Conservation (phyloP, 305 asterid genomes). For the Fraxinus dipetala region DNA sequence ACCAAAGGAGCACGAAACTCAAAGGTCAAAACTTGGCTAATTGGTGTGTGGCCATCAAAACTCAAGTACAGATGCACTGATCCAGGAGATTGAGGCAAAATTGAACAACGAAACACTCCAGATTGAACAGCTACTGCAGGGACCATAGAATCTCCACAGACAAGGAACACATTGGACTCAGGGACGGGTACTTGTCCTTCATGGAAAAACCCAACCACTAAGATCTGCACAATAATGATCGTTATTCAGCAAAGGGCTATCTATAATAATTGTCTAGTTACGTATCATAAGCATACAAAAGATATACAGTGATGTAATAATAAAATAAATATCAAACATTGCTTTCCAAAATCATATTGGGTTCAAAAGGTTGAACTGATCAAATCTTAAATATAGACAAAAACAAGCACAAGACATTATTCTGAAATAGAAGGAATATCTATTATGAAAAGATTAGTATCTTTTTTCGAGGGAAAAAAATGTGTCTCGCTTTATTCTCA, state of each 20-base stretch:
- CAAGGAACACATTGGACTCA: conserved; percentile 53
- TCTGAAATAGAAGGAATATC: not conserved
- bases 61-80: conserved; percentile 64
- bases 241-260: conserved; percentile 18
- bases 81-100: conserved; percentile 74
- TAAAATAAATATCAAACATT: not conserved
- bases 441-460: not conserved
- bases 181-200: conserved; percentile 42
- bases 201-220: conserved; percentile 67
- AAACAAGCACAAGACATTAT: not conserved
- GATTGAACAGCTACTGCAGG: conserved; percentile 61
- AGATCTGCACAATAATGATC: conserved; percentile 53
- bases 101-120: conserved; percentile 75
- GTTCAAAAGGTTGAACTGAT: not conserved
- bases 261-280: not conserved
- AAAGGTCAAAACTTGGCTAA: conserved; percentile 70
- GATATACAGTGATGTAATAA: not conserved
- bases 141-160: conserved; percentile 64
- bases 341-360: not conserved
- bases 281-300: not conserved
- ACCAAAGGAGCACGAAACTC: conserved; percentile 69
- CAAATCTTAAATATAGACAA: not conserved
- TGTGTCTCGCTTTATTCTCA: conserved; percentile 11
- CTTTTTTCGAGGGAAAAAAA: not conserved
- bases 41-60: conserved; percentile 69